Conservation (phyloP, 176 grass and related monocot species). For the Aegilops speltoides region DNA sequence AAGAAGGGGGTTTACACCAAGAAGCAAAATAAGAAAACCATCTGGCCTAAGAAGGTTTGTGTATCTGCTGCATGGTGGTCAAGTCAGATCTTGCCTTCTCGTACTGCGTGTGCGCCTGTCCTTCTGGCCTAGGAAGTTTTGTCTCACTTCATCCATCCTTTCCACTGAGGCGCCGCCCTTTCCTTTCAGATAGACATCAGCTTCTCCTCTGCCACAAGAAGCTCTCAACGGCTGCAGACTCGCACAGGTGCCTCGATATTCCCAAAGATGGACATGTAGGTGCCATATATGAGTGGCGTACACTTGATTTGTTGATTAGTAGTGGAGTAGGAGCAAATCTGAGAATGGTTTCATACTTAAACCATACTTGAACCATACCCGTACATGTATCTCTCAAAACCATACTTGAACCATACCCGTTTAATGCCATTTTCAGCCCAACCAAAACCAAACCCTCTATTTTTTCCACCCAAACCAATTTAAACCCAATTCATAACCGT, state of each 20-base stretch:
- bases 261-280: neutral
- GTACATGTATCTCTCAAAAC: too few species aligned
- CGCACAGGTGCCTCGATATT: neutral
- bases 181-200: conserved; percentile 4
- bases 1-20: neutral
- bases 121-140: neutral
- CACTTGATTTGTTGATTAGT: neutral
- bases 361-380: too few species aligned
- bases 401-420: too few species aligned
- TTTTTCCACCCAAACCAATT: too few species aligned
- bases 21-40: too few species aligned
- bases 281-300: neutral
- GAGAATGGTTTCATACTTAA: too few species aligned
- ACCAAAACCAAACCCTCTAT: too few species aligned
- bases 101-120: neutral
- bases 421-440: too few species aligned
- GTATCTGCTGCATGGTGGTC: neutral
- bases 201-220: neutral
- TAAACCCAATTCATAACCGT: too few species aligned
- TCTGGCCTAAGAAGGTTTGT: too few species aligned
- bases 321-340: neutral
- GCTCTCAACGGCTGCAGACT: conserved; percentile 2
- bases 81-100: neutral
- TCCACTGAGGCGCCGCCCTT: conserved; percentile 33
- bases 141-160: neutral